These are phyloP conservation scores for Pseudogymnoascus sp. DNA, from an alignment of 2,329 filamentous ascomycete species.

Conservation along the genomic window DNA sequence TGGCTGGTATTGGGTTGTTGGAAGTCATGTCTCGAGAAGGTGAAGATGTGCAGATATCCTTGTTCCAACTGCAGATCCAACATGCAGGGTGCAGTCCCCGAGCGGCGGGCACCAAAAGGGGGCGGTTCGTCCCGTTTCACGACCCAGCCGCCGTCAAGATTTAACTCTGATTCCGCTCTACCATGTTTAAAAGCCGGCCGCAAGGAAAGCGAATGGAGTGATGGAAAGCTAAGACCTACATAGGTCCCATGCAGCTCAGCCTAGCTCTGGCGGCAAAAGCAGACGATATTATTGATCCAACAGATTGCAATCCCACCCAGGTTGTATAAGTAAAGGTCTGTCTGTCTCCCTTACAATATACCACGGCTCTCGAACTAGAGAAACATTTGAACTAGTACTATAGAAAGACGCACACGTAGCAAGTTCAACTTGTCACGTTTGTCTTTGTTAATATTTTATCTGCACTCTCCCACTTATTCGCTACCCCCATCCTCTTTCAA, in stretches of 20 bases:
- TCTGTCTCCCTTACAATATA: background rate
- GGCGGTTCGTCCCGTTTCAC: background rate
- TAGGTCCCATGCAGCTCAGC: background rate
- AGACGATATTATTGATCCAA: background rate
- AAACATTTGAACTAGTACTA: background rate
- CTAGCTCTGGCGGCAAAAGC: background rate
- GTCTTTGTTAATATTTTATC: background rate
- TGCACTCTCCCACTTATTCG: background rate
- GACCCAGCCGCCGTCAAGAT: background rate
- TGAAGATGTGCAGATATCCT: background rate
- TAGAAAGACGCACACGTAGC: background rate
- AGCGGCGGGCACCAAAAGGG: background rate
- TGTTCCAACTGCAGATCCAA: background rate
- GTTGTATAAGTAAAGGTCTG: background rate
- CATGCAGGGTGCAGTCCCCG: background rate
- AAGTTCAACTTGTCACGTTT: background rate
- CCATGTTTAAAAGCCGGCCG: background rate
- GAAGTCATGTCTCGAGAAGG: background rate
- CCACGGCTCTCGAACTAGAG: background rate
- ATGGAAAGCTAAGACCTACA: background rate
- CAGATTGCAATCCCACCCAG: background rate
- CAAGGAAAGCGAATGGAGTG: background rate
- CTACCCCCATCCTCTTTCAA: background rate
- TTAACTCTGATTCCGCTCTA: background rate
- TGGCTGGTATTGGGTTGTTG: background rate